Evolutionary conservation across 1,284 basidiomycete species (phyloP).

Genomic region (Malassezia furfur): DNA sequence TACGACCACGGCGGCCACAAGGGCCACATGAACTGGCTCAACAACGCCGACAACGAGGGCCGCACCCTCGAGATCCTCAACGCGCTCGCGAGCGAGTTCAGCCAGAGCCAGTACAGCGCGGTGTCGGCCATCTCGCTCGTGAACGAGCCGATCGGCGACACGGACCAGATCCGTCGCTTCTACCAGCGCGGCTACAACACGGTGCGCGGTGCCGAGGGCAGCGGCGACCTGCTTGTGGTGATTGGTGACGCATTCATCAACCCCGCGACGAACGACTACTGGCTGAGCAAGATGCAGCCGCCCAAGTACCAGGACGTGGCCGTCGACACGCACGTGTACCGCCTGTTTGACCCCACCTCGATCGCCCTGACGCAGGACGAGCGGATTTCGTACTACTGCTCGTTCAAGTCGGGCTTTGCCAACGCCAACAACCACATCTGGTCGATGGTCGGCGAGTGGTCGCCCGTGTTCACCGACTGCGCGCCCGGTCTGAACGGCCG

Average conservation of each 20-base stretch:
- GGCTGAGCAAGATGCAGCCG: constrained; percentile 61
- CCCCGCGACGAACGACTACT: constrained; percentile 55
- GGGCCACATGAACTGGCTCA: constrained; percentile 63
- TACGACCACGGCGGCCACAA: constrained; percentile 59
- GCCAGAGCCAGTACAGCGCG: constrained; percentile 28
- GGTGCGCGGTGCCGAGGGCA: constrained; percentile 26
- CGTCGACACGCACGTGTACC: constrained; percentile 56
- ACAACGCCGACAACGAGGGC: constrained; percentile 58
- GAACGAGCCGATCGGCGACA: constrained; percentile 37
- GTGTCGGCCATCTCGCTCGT: constrained; percentile 35
- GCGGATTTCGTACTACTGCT: constrained; percentile 37
- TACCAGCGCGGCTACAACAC: constrained; percentile 35
- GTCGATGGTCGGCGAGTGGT: constrained; percentile 47
- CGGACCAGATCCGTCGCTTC: constrained; percentile 24
- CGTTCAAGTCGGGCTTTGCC: constrained; percentile 25
- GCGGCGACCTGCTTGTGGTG: constrained; percentile 48
- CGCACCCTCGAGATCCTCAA: constrained; percentile 65
- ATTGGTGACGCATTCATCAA: constrained; percentile 79
- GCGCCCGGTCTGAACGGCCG: constrained; percentile 63
- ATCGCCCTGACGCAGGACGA: constrained; percentile 22
- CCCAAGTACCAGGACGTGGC: constrained; percentile 59
- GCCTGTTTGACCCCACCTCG: constrained; percentile 29
- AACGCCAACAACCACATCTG: constrained; percentile 30
- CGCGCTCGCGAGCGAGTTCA: constrained; percentile 44
- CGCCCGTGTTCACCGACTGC: constrained; percentile 66